phyloP scores from a whole-genome alignment of 2,329 filamentous ascomycete species.

The Cordyceps farinosa region DNA sequence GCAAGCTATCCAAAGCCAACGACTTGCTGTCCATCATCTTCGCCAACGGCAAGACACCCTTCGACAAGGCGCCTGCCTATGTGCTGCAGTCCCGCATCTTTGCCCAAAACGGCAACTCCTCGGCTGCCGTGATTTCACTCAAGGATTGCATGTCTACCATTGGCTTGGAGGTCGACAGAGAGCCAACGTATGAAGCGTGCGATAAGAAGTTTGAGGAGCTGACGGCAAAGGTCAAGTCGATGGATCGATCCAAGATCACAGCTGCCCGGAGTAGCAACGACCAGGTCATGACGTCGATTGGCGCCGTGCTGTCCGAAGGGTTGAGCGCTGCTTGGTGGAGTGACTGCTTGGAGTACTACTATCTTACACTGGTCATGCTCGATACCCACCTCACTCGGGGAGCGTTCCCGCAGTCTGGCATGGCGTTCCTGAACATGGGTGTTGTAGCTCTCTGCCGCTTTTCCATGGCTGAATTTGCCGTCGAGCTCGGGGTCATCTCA shows the following conservation, averaged over 20 bases:
- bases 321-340: constrained; percentile 71
- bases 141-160: constrained; percentile 69
- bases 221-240: constrained; percentile 55
- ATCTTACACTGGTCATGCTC: constrained; percentile 64
- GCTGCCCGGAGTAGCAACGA: constrained; percentile 44
- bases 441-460: constrained; percentile 67
- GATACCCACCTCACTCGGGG: constrained; percentile 62
- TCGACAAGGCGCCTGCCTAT: constrained; percentile 81
- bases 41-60: constrained; percentile 62
- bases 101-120: constrained; percentile 68
- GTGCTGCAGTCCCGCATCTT: constrained; percentile 78
- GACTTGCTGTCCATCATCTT: constrained; percentile 69
- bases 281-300: constrained; percentile 57
- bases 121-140: constrained; percentile 64
- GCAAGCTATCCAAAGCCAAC: constrained; percentile 64
- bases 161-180: constrained; percentile 61
- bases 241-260: constrained; percentile 48
- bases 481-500: constrained; percentile 60
- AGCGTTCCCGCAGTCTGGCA: constrained; percentile 65
- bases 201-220: constrained; percentile 69
- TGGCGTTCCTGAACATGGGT: constrained; percentile 64
- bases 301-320: constrained; percentile 67
- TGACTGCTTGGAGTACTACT: constrained; percentile 68
- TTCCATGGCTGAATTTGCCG: constrained; percentile 64
- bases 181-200: constrained; percentile 71